Conservation (phyloP, 768 basidiomycete genomes). For the Tricholoma sp. region DNA sequence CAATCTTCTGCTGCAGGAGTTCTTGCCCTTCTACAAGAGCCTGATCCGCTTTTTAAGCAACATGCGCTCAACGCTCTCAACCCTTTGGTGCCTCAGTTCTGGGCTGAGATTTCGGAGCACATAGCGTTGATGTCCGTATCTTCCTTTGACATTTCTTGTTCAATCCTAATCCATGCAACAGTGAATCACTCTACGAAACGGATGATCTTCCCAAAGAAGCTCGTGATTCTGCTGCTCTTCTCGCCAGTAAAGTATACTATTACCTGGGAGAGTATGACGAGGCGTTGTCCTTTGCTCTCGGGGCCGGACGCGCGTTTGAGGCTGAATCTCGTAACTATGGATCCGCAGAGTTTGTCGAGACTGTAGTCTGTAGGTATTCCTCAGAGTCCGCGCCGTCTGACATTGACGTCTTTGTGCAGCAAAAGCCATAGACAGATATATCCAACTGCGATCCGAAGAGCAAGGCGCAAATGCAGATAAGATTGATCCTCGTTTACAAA, state of each 20-base stretch:
- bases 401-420: constrained; percentile 41
- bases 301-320: constrained; percentile 84
- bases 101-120: constrained; percentile 98
- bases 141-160: constrained; percentile 5
- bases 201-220: constrained; percentile 68
- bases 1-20: constrained; percentile 87
- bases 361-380: constrained; percentile 76
- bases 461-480: constrained; percentile 46
- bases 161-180: constrained; percentile 26
- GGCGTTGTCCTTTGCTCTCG: constrained; percentile 90
- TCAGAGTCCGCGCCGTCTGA: not conserved
- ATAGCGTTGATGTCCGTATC: constrained; percentile 77
- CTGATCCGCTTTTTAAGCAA: constrained; percentile 80
- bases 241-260: constrained; percentile 98
- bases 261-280: constrained; percentile 95
- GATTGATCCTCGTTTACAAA: constrained; percentile 75
- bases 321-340: constrained; percentile 57
- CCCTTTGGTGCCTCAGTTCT: constrained; percentile 86
- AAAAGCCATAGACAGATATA: constrained; percentile 94
- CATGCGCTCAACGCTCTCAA: constrained; percentile 86
- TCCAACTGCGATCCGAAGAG: constrained; percentile 61
- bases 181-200: constrained; percentile 88
- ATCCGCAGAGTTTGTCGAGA: constrained; percentile 88
- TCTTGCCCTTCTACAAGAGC: constrained; percentile 87
- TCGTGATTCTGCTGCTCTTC: constrained; percentile 79